Evolutionary conservation across 2,329 filamentous ascomycete species (phyloP), one percentile per base, ranked within the genome.

Genomic region (Fusarium oligoseptatum): DNA sequence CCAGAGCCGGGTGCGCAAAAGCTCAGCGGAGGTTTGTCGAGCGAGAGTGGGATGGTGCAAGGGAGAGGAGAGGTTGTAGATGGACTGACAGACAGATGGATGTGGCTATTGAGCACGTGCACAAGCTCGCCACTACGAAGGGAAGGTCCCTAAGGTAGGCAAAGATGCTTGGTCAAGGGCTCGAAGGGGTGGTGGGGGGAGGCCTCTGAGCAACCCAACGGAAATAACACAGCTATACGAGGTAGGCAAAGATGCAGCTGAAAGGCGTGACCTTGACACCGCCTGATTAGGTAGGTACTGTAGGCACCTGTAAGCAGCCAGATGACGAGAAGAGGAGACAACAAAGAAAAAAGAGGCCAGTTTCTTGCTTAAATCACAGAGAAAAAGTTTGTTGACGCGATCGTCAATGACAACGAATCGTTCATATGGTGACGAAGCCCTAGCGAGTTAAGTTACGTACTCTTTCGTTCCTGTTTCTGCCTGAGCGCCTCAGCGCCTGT

Each of bases 371-470:
- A 55, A 43, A 43, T 50, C 24, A 50, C 29, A 36, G n/a, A 41
- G 20, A 27, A 64, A 66, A 63, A 57, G 56, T 67, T 71, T 66
- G 52, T 66, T 62, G 71, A 62, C 55, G 55, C 70, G 48, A 68
- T 73, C 71, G 71, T 69, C 55, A 55, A 73, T 67, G 63, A 64
- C 67, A 73, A 74, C 63, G 55, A 73, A 75, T 55, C 57, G 67
- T 65, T 61, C 45, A 41, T 43, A 32, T 10, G 60, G 69, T 66
- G 68, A 72, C 70, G 60, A 68, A 41, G 55, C 65, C 52, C 27
- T 52, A 52, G 48, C 48, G 29, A 70, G 27, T 41, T 75, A 74
- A 70, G 27, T 41, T 75, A 74, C 72, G 66, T 74, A 75, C 55
- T 58, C 55, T 27, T 27, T 58, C 15, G 36, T 29, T 36, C 15